A percentile compares a stretch with the other conserved stretches of the same genome.
Evolutionary conservation across 176 grass and related monocot genomes (phyloP).

Genomic region (Carex cristatella): DNA sequence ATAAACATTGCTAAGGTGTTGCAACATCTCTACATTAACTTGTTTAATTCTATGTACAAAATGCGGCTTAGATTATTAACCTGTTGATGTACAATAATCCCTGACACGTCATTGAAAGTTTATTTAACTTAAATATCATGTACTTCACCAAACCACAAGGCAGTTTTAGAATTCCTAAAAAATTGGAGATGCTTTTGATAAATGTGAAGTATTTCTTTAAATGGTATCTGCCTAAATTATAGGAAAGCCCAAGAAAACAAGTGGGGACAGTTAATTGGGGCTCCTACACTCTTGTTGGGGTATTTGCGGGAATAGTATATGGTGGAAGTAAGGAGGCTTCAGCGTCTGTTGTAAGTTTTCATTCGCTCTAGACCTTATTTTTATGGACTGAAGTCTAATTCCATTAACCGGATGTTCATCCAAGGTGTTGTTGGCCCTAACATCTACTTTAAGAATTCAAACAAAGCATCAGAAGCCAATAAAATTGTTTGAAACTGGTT

Average conservation of each 20-base stretch:
- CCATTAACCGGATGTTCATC: not conserved
- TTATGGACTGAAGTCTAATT: not conserved
- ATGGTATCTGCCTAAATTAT: not conserved
- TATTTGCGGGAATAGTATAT: constrained; percentile 73
- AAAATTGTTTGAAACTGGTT: not conserved
- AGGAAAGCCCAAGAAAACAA: constrained; percentile 15
- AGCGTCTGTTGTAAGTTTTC: constrained; percentile 54
- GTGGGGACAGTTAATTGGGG: constrained; percentile 65
- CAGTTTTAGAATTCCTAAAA: not conserved
- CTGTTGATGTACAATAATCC: not conserved
- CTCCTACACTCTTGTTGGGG: constrained; percentile 60
- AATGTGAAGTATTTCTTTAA: not conserved
- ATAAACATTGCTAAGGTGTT: not conserved
- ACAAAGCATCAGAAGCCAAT: not conserved
- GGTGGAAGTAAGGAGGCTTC: constrained; percentile 81
- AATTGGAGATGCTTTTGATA: not conserved
- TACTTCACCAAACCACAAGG: not conserved
- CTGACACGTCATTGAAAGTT: not conserved
- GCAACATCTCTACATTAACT: not conserved
- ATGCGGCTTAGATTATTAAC: not conserved
- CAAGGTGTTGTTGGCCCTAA: not conserved
- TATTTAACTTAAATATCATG: not conserved
- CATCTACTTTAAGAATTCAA: not conserved
- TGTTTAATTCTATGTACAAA: not conserved
- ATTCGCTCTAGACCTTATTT: not conserved